Conservation (phyloP, 2,329 filamentous ascomycete species). For the Cadophora gregata region DNA sequence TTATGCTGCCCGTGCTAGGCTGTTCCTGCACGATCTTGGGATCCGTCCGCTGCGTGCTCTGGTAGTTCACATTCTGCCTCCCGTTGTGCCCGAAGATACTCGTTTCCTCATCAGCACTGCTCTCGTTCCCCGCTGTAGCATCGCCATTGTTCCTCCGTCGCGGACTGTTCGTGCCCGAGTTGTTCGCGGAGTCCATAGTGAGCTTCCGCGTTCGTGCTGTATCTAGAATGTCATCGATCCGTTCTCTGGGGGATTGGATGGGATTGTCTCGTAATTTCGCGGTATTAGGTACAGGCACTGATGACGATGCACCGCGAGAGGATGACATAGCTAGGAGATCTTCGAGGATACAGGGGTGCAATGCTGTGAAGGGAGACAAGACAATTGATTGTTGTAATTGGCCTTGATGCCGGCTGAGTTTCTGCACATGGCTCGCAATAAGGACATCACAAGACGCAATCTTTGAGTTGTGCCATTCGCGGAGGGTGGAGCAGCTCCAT, state of each 20-base stretch:
- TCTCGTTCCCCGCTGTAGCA: slow-evolving; percentile 31
- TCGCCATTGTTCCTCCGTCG: slow-evolving; percentile 4
- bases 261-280: slow-evolving; percentile 20
- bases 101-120: slow-evolving; percentile 47
- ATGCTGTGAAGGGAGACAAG: slow-evolving; percentile 1
- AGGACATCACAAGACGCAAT: slow-evolving; percentile 35
- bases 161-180: slow-evolving; percentile 20
- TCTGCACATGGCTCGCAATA: slow-evolving; percentile 25
- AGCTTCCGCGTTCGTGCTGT: slow-evolving; percentile 35
- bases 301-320: slow-evolving; percentile 4
- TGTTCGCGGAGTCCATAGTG: slow-evolving; percentile 16
- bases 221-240: slow-evolving; percentile 39
- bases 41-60: slow-evolving; percentile 30
- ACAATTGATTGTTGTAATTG: slow-evolving; percentile 9
- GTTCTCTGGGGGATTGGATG: slow-evolving; percentile 11
- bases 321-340: slow-evolving; percentile 4
- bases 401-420: not conserved
- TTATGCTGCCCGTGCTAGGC: slow-evolving; percentile 29
- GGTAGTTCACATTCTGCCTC: slow-evolving; percentile 34
- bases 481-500: not conserved
- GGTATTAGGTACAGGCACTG: slow-evolving; percentile 2
- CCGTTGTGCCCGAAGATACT: slow-evolving; percentile 45
- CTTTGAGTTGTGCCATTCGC: slow-evolving; percentile 6
- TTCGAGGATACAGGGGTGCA: slow-evolving; percentile 1
- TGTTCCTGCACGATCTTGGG: slow-evolving; percentile 5